Conservation (phyloP, 352 stramenopile genomes). For the Globisporangium solare region DNA sequence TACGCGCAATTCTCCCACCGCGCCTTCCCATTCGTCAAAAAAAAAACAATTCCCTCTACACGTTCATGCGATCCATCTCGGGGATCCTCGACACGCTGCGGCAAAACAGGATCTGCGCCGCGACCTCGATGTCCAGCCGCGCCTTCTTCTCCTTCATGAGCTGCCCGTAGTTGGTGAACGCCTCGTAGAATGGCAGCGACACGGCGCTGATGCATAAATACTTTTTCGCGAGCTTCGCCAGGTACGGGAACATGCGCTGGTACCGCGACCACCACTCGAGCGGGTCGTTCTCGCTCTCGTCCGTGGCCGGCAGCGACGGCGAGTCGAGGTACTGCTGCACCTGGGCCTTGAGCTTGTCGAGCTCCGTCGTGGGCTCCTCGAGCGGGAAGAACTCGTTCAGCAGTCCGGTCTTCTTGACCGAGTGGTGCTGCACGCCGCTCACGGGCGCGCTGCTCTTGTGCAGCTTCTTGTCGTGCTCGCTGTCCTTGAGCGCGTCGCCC, state of each 20-base stretch:
- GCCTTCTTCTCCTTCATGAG: slow-evolving; percentile 78
- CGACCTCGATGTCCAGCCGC: slow-evolving; percentile 72
- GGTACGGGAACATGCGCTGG: slow-evolving; percentile 54
- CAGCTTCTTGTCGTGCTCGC: slow-evolving; percentile 21
- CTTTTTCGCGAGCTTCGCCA: slow-evolving; percentile 68
- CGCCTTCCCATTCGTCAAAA: too few relatives aligned
- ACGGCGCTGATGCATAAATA: slow-evolving; percentile 77
- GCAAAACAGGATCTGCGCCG: slow-evolving; percentile 75
- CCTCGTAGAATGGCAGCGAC: slow-evolving; percentile 69
- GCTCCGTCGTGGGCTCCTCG: slow-evolving; percentile 42
- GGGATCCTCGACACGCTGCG: slow-evolving; percentile 71
- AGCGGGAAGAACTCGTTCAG: slow-evolving; percentile 64
- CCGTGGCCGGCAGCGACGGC: slow-evolving; percentile 50
- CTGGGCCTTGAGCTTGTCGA: slow-evolving; percentile 57
- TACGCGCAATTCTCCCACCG: too few relatives aligned
- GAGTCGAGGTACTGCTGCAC: slow-evolving; percentile 74
- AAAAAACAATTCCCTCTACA: slow-evolving; percentile 12
- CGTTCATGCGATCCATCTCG: slow-evolving; percentile 83
- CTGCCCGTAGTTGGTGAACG: slow-evolving; percentile 73
- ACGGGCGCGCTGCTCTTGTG: slow-evolving; percentile 8
- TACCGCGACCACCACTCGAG: slow-evolving; percentile 82
- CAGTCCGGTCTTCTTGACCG: slow-evolving; percentile 26
- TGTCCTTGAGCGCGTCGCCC: slow-evolving; percentile 11
- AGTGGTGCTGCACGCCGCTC: slow-evolving; percentile 19
- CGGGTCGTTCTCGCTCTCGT: slow-evolving; percentile 72